Evolutionary conservation across 768 basidiomycete genomes (phyloP), one percentile per base, ranked within the genome.

Genomic region (Tulasnella sp.): DNA sequence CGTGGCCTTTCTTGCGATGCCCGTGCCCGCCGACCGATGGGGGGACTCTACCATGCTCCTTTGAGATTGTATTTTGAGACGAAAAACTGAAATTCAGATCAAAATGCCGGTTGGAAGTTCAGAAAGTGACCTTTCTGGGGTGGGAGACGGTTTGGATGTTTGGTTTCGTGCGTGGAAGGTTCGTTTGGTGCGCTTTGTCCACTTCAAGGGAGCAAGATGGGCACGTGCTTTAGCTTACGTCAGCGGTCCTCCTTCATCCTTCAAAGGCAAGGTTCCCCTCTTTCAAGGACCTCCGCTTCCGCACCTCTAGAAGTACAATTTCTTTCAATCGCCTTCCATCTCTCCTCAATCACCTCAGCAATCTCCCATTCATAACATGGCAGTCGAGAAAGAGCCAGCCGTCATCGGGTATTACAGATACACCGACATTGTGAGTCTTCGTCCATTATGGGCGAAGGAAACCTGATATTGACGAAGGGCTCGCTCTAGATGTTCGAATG

Each of bases 1-100:
- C 0, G 92, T 92, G 80, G 88, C 91, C 81, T 95, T 95, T 75
- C 94, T 86, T 12, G 94, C 71, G 39, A 72, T 63, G 40, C 70
- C 73, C 26, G 67, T 68, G 34, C 73, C 67, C 42, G 39, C 59
- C 4, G 69, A 52, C 69, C 69, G 71, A 29, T 22, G 6, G 9
- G 59, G 29, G 29, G 67, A 72, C 65, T 39, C 73, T 52, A 17
- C 62, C 62, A 74, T 62, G 19, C n/a, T 40, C 59, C 35, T 64
- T 37, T 39, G 40, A 12, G 52, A 19, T 59, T 59, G 52, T 26
- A 59, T 59, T 29, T 59, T 59, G 52, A 59, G 22, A 11, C 22
- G 52, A 32, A 29, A 32, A 47, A 11, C 26, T 1, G 26, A 32
- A 2, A 5, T 17, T 36, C 44, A 4, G 59, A 34, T 16, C 11